Base-by-base conservation (phyloP, 371 early-diverging fungal genomes). In the Actinomortierella wolfii region DNA sequence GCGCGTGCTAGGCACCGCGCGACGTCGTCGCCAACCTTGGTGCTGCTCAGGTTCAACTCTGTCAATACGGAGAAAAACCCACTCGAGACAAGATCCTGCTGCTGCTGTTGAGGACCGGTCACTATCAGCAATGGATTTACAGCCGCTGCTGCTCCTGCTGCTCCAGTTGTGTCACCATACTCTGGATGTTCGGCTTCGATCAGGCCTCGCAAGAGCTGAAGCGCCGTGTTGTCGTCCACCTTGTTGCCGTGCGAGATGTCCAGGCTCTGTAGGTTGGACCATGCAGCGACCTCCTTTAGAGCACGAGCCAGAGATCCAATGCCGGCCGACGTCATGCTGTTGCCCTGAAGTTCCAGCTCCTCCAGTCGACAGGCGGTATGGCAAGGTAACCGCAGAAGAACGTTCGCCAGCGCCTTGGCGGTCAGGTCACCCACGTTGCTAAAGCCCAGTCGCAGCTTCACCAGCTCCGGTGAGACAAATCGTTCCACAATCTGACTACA, bases 321-420 rank as follows among this genome's bases (percentile, higher is more conserved):
- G 6, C 71, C 61, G 14, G 47, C 48, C 7, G 59, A 39, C 13
- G 61, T 52, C 2, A 71, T 61, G 9, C 58, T 42, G 43, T 66
- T 65, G 3, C 58, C 71, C 24, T 65, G 71, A n/a, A 71, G 26
- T 46, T 71, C 71, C n/a, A 71, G 42, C 13, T 71, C 71, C 28
- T 61, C 59, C n/a, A 71, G 46, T 41, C 58, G 65, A 21, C 58
- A 69, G 20, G 43, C 8, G 3, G 29, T 24, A 51, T 15, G 45
- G 45, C 45, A 15, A 17, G 51, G 28, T 8, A 18, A 24, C 47
- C 9, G 11, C 47, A 47, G 11, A 1, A 54, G 25, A 2, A 57
- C 44, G 17, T 28, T 41, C 1, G 71, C 56, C 0, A 71, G 47
- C 3, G 66, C 48, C 21, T 44, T 50, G n/a, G 71, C 71, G 0